Percentiles rank a stretch among this genome's conserved stretches.
phyloP scores from a whole-genome alignment of 129 eudicot genomes.

The Chrysanthemum makinoi region DNA sequence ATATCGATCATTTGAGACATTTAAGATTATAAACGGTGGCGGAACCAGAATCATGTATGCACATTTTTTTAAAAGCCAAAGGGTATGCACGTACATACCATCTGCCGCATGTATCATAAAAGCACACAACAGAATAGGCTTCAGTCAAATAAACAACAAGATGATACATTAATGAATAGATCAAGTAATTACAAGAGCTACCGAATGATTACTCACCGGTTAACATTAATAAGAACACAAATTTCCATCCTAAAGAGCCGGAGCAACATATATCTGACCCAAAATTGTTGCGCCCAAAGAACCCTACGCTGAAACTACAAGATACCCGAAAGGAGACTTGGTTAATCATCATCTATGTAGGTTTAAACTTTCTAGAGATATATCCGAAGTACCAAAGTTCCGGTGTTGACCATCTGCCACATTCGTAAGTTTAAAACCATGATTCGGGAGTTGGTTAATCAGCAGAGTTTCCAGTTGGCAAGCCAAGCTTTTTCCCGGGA shows the following conservation, averaged over 20 bases:
- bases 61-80: too few species aligned
- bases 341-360: slow-evolving; percentile 54
- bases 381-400: slow-evolving; percentile 67
- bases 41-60: too few species aligned
- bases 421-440: slow-evolving; percentile 73
- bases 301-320: slow-evolving; percentile 18
- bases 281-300: slow-evolving; percentile 49
- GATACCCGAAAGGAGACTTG: slow-evolving; percentile 1
- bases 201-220: neutral
- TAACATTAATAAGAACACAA: too few species aligned
- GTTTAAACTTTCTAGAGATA: slow-evolving; percentile 42
- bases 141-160: neutral
- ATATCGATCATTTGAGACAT: too few species aligned
- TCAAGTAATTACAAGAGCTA: neutral
- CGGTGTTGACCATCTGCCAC: slow-evolving; percentile 91
- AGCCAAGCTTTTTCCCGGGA: slow-evolving; percentile 86
- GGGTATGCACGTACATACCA: neutral
- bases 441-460: slow-evolving; percentile 77
- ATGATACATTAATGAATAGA: slow-evolving; percentile 9
- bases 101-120: neutral
- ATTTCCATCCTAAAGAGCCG: neutral
- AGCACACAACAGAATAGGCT: neutral
- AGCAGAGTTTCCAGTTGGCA: slow-evolving; percentile 88
- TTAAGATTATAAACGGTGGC: too few species aligned
- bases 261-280: slow-evolving; percentile 42